phyloP scores from a whole-genome alignment of 371 early-diverging fungal genomes.

The Nematocida minor region DNA sequence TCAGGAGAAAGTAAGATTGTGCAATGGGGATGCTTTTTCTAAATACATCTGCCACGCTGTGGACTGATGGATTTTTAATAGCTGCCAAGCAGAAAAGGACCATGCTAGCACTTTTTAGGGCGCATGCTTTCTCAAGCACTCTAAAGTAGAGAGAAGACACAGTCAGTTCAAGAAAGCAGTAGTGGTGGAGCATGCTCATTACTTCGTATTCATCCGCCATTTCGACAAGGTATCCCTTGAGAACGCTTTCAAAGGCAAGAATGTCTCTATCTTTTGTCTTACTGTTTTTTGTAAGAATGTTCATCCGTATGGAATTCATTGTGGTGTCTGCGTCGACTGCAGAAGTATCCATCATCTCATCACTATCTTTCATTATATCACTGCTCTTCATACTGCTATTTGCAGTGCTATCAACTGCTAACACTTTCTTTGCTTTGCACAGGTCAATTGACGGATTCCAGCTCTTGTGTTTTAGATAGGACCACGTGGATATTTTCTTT shows the following conservation, averaged over 20 bases:
- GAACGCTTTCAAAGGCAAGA: background rate
- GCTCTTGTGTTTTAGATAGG: too few species aligned
- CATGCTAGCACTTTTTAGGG: background rate
- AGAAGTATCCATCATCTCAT: too few species aligned
- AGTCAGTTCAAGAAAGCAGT: background rate
- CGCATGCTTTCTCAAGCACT: constrained; percentile 5
- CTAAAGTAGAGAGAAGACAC: background rate
- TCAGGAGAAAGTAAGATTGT: constrained; percentile 27
- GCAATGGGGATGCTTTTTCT: background rate
- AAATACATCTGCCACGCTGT: background rate
- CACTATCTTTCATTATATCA: too few species aligned
- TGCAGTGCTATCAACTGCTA: too few species aligned
- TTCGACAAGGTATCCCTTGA: background rate
- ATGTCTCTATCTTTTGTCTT: background rate
- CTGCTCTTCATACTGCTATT: too few species aligned
- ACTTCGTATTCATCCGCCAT: background rate
- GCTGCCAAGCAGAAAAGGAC: background rate
- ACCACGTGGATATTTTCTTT: too few species aligned
- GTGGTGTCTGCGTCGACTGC: too few species aligned
- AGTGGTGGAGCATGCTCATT: background rate
- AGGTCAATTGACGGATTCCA: too few species aligned
- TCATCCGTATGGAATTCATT: too few species aligned
- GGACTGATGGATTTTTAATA: background rate
- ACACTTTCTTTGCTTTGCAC: too few species aligned
- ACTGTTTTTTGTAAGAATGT: too few species aligned